Conservation (phyloP, 805 yeast genomes). For the Kregervanrija pseudodelftensis region DNA sequence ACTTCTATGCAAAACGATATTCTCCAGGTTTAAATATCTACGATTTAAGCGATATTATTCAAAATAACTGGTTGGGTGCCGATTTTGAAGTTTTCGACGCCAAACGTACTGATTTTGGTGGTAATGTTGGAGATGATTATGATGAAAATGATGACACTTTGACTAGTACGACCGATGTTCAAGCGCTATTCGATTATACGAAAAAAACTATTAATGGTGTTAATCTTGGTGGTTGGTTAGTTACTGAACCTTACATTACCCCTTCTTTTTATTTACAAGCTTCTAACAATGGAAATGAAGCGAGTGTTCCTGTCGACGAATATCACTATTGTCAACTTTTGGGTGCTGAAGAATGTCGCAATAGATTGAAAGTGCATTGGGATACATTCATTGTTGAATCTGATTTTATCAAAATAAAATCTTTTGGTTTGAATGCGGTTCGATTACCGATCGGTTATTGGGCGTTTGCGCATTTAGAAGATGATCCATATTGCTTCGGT, state of each 20-base stretch:
- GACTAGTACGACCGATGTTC: too few relatives aligned
- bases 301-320: constrained; percentile 51
- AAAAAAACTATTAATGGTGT: constrained; percentile 34
- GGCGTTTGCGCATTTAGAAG: constrained; percentile 49
- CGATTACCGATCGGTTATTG: constrained; percentile 77
- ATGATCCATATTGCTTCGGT: constrained; percentile 62
- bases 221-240: constrained; percentile 66
- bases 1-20: too few relatives aligned
- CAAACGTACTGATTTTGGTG: neutral
- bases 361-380: constrained; percentile 47
- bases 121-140: neutral
- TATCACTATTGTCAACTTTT: constrained; percentile 42
- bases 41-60: too few relatives aligned
- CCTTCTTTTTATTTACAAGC: constrained; percentile 48
- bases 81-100: neutral
- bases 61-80: too few relatives aligned
- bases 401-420: constrained; percentile 46
- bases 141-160: neutral
- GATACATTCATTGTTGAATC: constrained; percentile 48
- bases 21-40: too few relatives aligned
- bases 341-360: constrained; percentile 40
- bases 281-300: constrained; percentile 5
- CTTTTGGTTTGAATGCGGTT: constrained; percentile 59
- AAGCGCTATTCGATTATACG: constrained; percentile 14
- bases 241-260: constrained; percentile 63